Evolutionary conservation across 169 alveolate genomes (phyloP), one percentile per base, ranked within the genome.

Genomic region (Babesia sp.): DNA sequence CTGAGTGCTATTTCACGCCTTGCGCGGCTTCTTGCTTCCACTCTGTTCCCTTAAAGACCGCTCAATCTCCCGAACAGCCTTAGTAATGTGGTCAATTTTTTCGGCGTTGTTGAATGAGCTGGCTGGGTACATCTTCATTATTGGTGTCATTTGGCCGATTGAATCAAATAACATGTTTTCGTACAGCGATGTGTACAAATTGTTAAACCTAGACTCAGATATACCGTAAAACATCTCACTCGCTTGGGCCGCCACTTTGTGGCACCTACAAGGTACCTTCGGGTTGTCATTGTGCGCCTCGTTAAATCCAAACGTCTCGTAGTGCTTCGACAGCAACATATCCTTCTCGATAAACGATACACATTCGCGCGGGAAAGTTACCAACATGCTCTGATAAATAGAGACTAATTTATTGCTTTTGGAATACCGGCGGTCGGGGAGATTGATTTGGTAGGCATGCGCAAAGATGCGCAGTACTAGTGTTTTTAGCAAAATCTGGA

Each of bases 261-360:
- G 63, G 77, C 87, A 79, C 45, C 66, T 57, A 26, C 87, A 79
- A 0, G 83, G 87, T 28, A 71, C 74, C 57, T 69, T 79, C 20
- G 87, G 87, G 64, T 71, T 70, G 70, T 79, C 87, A 29, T 63
- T 71, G 71, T 79, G 87, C 46, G 68, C 50, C 45, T 41, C 75
- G 46, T 44, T 28, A 33, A 60, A 33, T 20, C 45, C 50, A 34
- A 8, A 9, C 12, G 70, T 37, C 46, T 79, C 87, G 36, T 61
- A 60, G 31, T 79, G 87, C 70, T 70, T 79, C 2, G 87, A 71
- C 22, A 71, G 54, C 39, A 44, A 48, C 83, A 79, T 79, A 7
- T 69, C 76, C 64, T 79, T 71, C 31, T 58, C 71, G 9, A 79
- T 71, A 33, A 79, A 79, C 9, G 57, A 14, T 44, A 57, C 12